Evolutionary conservation across 352 stramenopile genomes (phyloP).

Genomic region (Phytophthora multivora): DNA sequence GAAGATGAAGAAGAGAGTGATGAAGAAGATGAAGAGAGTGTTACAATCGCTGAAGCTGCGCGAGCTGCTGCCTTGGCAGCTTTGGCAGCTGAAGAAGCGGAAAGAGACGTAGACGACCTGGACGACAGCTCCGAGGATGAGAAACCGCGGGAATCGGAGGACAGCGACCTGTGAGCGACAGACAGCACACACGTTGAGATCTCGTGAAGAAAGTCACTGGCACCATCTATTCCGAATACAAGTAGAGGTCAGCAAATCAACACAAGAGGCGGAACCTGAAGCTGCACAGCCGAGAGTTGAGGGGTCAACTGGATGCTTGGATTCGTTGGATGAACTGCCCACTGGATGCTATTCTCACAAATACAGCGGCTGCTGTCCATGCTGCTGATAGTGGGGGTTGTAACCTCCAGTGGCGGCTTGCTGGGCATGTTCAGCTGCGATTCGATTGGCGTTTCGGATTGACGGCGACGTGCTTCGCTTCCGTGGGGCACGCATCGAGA

Average conservation of each 20-base stretch:
- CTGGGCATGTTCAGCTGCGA: constrained; percentile 32
- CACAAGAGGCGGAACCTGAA: constrained; percentile 4
- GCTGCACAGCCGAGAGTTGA: constrained; percentile 6
- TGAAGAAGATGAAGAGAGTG: constrained; percentile 29
- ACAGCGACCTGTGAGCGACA: constrained; percentile 57
- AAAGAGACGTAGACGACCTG: constrained; percentile 26
- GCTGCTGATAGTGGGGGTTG: constrained; percentile 25
- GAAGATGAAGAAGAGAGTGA: constrained; percentile 25
- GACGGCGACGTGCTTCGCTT: constrained; percentile 58
- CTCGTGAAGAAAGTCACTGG: constrained; percentile 14
- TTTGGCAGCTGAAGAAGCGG: constrained; percentile 35
- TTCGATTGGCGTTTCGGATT: constrained; percentile 37
- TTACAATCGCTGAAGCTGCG: constrained; percentile 22
- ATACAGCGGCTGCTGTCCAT: constrained; percentile 32
- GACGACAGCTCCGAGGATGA: constrained; percentile 50
- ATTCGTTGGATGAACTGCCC: constrained; percentile 9
- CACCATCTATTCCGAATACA: constrained; percentile 44
- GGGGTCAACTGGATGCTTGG: constrained; percentile 10
- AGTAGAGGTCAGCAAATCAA: constrained; percentile 19
- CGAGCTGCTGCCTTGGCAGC: constrained; percentile 37
- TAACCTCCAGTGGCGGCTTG: constrained; percentile 23
- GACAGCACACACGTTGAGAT: neutral
- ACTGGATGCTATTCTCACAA: constrained; percentile 33
- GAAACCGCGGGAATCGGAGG: constrained; percentile 48
- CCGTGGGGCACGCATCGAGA: constrained; percentile 73